A percentile compares a stretch with the other conserved stretches of the same genome.
These are phyloP conservation scores for Sarcomyxa edulis DNA, from an alignment of 768 basidiomycete species.

Conservation along the genomic window DNA sequence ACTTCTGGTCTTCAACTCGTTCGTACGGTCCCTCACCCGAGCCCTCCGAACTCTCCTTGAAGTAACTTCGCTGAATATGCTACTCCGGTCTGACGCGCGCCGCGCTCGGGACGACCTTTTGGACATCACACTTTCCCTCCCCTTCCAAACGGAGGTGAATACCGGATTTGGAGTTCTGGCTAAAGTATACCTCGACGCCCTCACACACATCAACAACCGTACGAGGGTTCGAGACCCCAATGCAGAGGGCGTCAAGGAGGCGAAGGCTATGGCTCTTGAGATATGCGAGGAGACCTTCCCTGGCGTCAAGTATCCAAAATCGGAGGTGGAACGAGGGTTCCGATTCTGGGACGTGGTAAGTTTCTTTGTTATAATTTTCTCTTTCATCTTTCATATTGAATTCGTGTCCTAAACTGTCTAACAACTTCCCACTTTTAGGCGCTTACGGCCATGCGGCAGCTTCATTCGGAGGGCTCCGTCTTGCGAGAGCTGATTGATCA, in stretches of 20 bases:
- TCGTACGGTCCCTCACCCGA: constrained; percentile 86
- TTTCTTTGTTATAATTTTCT: constrained; percentile 17
- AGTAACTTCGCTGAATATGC: constrained; percentile 88
- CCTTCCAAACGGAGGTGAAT: constrained; percentile 95
- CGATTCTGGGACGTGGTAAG: constrained; percentile 98
- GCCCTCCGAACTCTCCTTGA: constrained; percentile 88
- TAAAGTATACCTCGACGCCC: constrained; percentile 93
- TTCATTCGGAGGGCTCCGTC: constrained; percentile 79
- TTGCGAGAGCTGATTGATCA: constrained; percentile 86
- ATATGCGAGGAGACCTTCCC: constrained; percentile 94
- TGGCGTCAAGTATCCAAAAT: constrained; percentile 81
- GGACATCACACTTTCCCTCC: constrained; percentile 87
- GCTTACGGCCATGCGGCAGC: constrained; percentile 83
- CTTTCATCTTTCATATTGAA: constrained; percentile 8
- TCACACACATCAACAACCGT: constrained; percentile 82
- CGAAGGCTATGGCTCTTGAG: constrained; percentile 82
- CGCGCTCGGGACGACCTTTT: constrained; percentile 85
- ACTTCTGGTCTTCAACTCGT: constrained; percentile 96
- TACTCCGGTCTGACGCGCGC: constrained; percentile 84
- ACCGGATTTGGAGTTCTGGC: constrained; percentile 97
- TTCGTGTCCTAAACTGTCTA: constrained; percentile 2
- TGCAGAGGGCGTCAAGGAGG: constrained; percentile 74
- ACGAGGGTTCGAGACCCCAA: constrained; percentile 73
- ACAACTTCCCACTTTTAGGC: constrained; percentile 37
- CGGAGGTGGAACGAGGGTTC: constrained; percentile 94